These are phyloP conservation scores for Erodium moschatum DNA, from an alignment of 441 rosid genomes.

Conservation along the genomic window DNA sequence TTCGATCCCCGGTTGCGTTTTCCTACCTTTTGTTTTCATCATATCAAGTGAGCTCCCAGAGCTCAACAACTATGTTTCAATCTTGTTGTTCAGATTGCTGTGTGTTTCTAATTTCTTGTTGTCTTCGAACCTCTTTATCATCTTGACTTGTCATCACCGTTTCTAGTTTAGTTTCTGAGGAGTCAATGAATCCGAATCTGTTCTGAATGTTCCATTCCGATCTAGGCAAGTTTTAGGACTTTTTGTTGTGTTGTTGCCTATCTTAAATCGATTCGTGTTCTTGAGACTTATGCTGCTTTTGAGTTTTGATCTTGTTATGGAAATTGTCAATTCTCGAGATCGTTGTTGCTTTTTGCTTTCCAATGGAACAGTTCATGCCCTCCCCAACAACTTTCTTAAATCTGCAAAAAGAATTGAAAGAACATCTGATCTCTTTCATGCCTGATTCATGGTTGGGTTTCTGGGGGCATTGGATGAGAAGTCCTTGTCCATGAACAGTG, in stretches of 20 bases:
- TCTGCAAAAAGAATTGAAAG: slow-evolving; percentile 39
- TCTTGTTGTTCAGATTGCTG: slow-evolving; percentile 15
- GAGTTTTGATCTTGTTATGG: slow-evolving; percentile 23
- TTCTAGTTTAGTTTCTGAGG: slow-evolving; percentile 11
- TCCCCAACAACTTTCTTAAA: slow-evolving; percentile 27
- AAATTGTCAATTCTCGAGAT: slow-evolving; percentile 29
- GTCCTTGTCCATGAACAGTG: slow-evolving; percentile 39
- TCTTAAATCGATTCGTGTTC: slow-evolving; percentile 15
- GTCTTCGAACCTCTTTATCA: not conserved
- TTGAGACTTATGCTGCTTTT: slow-evolving; percentile 11
- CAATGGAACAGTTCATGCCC: slow-evolving; percentile 21
- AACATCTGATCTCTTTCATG: slow-evolving; percentile 26
- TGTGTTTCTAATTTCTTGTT: slow-evolving; percentile 11
- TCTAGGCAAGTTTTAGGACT: slow-evolving; percentile 13
- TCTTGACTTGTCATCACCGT: slow-evolving; percentile 13
- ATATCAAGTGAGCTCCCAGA: slow-evolving; percentile 29
- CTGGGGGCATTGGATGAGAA: slow-evolving; percentile 25
- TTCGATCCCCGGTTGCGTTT: slow-evolving; percentile 39
- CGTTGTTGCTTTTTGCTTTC: slow-evolving; percentile 11
- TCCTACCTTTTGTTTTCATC: slow-evolving; percentile 22
- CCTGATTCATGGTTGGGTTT: slow-evolving; percentile 29
- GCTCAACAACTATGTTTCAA: slow-evolving; percentile 19
- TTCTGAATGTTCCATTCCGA: slow-evolving; percentile 15
- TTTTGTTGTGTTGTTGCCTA: slow-evolving; percentile 11
- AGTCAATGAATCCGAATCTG: slow-evolving; percentile 19